Percentiles rank a stretch among this genome's conserved stretches.
Conservation (phyloP, 257 asterid genomes). For the Misopates orontium region DNA sequence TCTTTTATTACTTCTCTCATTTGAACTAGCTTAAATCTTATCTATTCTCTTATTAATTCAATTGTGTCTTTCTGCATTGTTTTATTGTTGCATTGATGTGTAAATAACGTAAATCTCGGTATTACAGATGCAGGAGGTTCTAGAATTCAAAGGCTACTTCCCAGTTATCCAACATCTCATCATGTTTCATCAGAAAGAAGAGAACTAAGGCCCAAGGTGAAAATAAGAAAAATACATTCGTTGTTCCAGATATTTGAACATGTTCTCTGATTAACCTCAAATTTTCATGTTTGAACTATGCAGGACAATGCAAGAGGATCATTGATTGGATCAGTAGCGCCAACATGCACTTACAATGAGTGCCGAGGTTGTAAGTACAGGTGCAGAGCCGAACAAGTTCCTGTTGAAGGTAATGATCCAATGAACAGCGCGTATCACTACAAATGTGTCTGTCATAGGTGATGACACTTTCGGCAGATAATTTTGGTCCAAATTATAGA, state of each 20-base stretch:
- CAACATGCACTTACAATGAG: slow-evolving; percentile 86
- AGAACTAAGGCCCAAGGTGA: slow-evolving; percentile 37
- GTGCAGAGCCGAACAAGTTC: slow-evolving; percentile 95
- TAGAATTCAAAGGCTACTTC: slow-evolving; percentile 38
- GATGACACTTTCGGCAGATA: slow-evolving; percentile 13
- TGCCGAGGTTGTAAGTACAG: slow-evolving; percentile 83
- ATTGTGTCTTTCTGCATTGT: background rate
- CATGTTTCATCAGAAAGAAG: slow-evolving; percentile 29
- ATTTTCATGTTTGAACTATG: background rate
- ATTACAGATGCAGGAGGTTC: slow-evolving; percentile 51
- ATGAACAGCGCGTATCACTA: slow-evolving; percentile 81
- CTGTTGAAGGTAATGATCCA: slow-evolving; percentile 93
- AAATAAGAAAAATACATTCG: background rate
- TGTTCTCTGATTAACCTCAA: background rate
- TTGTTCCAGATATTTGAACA: background rate
- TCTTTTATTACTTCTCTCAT: background rate
- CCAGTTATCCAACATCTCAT: slow-evolving; percentile 22
- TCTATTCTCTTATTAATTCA: background rate
- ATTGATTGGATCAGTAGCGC: slow-evolving; percentile 90
- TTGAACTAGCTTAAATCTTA: slow-evolving; percentile 7
- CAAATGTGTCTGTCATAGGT: slow-evolving; percentile 86
- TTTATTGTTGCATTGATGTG: background rate
- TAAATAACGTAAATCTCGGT: background rate
- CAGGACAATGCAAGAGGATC: slow-evolving; percentile 41
- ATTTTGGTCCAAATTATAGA: slow-evolving; percentile 31